A percentile compares a stretch with the other conserved stretches of the same genome.
These are phyloP conservation scores for Paramicrosporidium saccamoebae DNA, from an alignment of 371 early-diverging fungal genomes.

Conservation along the genomic window DNA sequence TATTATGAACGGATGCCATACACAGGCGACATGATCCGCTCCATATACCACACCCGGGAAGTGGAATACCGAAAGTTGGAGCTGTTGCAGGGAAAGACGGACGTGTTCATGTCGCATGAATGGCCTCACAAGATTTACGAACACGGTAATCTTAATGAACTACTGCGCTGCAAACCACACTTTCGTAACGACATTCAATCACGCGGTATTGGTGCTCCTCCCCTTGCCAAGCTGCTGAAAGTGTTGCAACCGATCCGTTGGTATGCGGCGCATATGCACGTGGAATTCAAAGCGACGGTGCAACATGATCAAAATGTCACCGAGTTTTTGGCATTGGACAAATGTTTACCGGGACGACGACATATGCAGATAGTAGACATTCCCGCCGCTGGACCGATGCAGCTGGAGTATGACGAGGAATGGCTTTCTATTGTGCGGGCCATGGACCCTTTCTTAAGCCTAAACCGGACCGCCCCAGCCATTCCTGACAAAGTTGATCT, in stretches of 20 bases:
- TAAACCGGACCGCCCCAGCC: too few relatives aligned
- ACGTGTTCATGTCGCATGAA: conserved; percentile 76
- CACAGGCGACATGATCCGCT: conserved; percentile 12
- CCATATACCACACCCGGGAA: conserved; percentile 50
- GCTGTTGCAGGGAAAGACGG: conserved; percentile 25
- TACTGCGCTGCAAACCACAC: conserved; percentile 25
- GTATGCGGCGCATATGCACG: conserved; percentile 78
- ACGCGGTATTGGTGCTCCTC: conserved; percentile 33
- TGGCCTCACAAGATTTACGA: conserved; percentile 66
- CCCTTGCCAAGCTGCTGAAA: conserved; percentile 21
- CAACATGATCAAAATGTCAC: conserved; percentile 8
- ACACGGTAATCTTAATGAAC: conserved; percentile 22
- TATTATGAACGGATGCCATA: conserved; percentile 45
- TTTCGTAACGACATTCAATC: conserved; percentile 27
- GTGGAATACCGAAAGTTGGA: conserved; percentile 37
- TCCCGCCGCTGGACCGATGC: conserved; percentile 1
- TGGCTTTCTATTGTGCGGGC: conserved; percentile 10
- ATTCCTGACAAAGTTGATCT: too few relatives aligned
- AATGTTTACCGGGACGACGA: conserved; percentile 6
- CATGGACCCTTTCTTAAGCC: conserved; percentile 4
- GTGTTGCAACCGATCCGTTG: conserved; percentile 43
- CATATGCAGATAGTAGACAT: conserved; percentile 7
- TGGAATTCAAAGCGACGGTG: conserved; percentile 40
- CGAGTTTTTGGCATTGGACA: conserved; percentile 8
- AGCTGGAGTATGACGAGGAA: conserved; percentile 9